phyloP scores from a whole-genome alignment of 805 yeast genomes.

The Schwanniomyces pseudopolymorphus region DNA sequence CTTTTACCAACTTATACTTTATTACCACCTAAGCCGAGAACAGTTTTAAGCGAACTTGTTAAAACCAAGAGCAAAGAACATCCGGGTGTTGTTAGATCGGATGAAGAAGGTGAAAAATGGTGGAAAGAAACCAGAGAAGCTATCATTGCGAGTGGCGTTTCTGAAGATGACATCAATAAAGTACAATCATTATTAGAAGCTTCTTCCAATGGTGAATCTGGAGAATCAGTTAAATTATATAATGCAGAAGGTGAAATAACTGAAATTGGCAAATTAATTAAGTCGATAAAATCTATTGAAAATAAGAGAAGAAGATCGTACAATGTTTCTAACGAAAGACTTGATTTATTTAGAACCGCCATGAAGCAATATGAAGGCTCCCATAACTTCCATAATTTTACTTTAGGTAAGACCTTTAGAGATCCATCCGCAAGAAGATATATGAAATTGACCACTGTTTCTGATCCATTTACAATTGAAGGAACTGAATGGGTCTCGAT shows the following conservation, averaged over 20 bases:
- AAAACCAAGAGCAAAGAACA: slow-evolving; percentile 48
- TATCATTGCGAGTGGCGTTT: slow-evolving; percentile 17
- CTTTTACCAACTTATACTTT: slow-evolving; percentile 88
- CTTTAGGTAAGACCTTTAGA: slow-evolving; percentile 74
- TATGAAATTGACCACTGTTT: slow-evolving; percentile 76
- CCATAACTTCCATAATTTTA: slow-evolving; percentile 89
- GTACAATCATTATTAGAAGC: slow-evolving; percentile 34
- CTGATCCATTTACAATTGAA: slow-evolving; percentile 88
- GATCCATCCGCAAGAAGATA: slow-evolving; percentile 84
- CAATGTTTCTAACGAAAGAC: slow-evolving; percentile 61
- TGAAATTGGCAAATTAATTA: slow-evolving; percentile 41
- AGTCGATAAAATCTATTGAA: slow-evolving; percentile 61
- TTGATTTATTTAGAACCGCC: slow-evolving; percentile 63
- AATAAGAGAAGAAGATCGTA: slow-evolving; percentile 65
- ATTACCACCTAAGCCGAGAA: slow-evolving; percentile 82
- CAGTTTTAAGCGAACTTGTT: slow-evolving; percentile 62
- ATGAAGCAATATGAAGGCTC: slow-evolving; percentile 78
- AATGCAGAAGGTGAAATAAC: slow-evolving; percentile 38
- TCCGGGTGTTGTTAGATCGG: slow-evolving; percentile 62
- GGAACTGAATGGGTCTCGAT: slow-evolving; percentile 96
- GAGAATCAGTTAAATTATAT: slow-evolving; percentile 11
- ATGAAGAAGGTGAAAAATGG: slow-evolving; percentile 69
- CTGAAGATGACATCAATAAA: slow-evolving; percentile 27
- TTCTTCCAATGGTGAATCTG: slow-evolving; percentile 5
- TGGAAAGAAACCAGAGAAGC: slow-evolving; percentile 55